Evolutionary conservation across 2,329 filamentous ascomycete species (phyloP), one percentile per base, ranked within the genome.

Genomic region (Bimuria novae-zelandiae): DNA sequence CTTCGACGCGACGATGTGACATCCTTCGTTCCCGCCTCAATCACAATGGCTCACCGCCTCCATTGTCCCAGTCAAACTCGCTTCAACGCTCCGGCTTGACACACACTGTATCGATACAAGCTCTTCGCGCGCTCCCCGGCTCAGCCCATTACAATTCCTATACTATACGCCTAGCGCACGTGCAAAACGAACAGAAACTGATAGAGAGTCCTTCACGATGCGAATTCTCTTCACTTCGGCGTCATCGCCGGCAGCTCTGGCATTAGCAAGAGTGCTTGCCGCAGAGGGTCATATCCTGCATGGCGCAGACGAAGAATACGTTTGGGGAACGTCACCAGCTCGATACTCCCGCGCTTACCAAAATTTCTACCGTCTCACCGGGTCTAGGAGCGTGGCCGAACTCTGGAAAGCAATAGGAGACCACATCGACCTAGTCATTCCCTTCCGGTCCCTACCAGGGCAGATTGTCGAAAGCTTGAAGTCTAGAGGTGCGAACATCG

Each of bases 301-400:
- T 32, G 55, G 52, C 14, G 53, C 47, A 23, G 58, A 59, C 17
- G 30, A 42, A 25, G 58, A 61, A 22, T 22, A 17, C 27, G 33
- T 51, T 5, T 52, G 49, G 45, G 43, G 47, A n/a, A 54, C 42
- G 7, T 22, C 54, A 12, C 55, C 54, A 16, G 54, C 51, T 29
- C 46, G 45, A 14, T 54, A 47, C 23, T 57, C 43, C 8, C 35
- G 45, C 22, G 52, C 54, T 6, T 55, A 55, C 36, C 44, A 32
- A 30, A 32, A 23, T 5, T 60, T 55, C 43, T 27, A 51, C 27
- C 43, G 49, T 14, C 23, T 53, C 27, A 33, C 35, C 12, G n/a
- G 12, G 2, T 12, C 19, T 21, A 27, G 11, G 21, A 35, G 7
- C 27, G 22, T 48, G 7, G 16, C 23, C 7, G 29, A 45, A 17